Base-by-base conservation (phyloP, 768 basidiomycete genomes). In the Rhodotorula taiwanensis region DNA sequence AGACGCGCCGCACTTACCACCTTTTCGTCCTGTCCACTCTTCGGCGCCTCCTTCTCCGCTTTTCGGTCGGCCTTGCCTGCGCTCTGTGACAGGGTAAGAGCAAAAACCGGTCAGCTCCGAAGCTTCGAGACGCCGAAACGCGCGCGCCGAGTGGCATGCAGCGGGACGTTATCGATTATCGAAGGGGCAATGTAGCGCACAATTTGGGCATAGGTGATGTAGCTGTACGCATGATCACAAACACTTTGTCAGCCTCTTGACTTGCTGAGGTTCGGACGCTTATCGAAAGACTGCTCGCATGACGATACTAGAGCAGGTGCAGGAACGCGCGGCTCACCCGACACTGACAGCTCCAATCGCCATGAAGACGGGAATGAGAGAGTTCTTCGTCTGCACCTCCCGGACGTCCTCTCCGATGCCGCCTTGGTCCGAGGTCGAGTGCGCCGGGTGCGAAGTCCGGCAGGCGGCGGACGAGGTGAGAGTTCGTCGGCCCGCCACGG, bases 321-420 rank as follows among this genome's bases (percentile, higher is more conserved):
- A 33, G 21, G 11, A 34, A 10, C 4, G 23, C 14, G 34, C 23
- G 36, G 28, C 55, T 43, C 55, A 56, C 55, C 44, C 55, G n/a
- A 44, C 31, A 15, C 31, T 16, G 5, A 5, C 55, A 3, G 33
- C 44, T 27, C 55, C 55, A 0, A 21, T 44, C 1, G 33, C 55
- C 33, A 47, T 20, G 27, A 56, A 45, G 11, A 56, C 14, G 8
- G 55, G 55, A 18, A 47, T n/a, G 3, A 20, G 21, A 2, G 55
- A 31, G 45, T 56, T 56, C 55, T 56, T 56, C 31, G 33, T 14
- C 44, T 33, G n/a, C n/a, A 20, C 36, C 25, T 56, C 55, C 23
- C 44, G 33, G 13, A n/a, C 23, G 44, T 56, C 55, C 43, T 47
- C 55, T 31, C 55, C 55, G 45, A 56, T 44, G 15, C 7, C 7